Base-by-base conservation (phyloP, 345 rosid genomes). In the Camelina sativa region DNA sequence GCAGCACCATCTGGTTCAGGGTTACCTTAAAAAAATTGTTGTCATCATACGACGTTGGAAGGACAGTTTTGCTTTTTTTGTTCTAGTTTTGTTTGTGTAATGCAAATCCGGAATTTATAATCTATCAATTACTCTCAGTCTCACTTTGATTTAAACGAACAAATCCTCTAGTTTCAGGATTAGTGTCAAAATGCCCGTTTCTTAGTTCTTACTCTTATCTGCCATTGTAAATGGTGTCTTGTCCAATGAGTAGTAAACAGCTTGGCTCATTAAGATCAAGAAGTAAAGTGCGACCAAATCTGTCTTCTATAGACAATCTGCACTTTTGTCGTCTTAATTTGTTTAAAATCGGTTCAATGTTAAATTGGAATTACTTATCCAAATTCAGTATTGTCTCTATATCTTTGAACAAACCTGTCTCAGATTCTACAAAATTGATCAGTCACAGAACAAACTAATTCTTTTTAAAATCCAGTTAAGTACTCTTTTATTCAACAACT, bases 1-100 rank as follows among this genome's bases (percentile, higher is more conserved):
- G 62, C 81, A 52, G 84, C 83, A 13, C 85, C 85, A 32, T 74
- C 86, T 61, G 83, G 86, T 58, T 80, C 90, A 1, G 85, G 75
- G 9, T 80, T 85, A 5, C 66, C 88, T 79, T 88, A 77, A 88
- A 76, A 71, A 8, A 1, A 1, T 63, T 43, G 28, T n/a, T 19
- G 17, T 51, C 5, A 16, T 17, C 50, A 1, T 74, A 47, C n/a
- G 8, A 68, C 6, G 0, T 19, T 40, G 50, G 63, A 75, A 75
- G 20, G 40, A 63, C 48, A 50, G 9, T 78, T 75, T 75, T 75
- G 74, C 43, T 60, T 61, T 30, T 10, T 41, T 7, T 7, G 69
- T 9, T 41, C 46, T 68, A 43, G 64, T 43, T 76, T 44, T 23
- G 80, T 22, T 76, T 69, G 34, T 76, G 57, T 35, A 69, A 69